phyloP scores from a whole-genome alignment of 1,284 basidiomycete genomes.

The Leucoagaricus sp. region DNA sequence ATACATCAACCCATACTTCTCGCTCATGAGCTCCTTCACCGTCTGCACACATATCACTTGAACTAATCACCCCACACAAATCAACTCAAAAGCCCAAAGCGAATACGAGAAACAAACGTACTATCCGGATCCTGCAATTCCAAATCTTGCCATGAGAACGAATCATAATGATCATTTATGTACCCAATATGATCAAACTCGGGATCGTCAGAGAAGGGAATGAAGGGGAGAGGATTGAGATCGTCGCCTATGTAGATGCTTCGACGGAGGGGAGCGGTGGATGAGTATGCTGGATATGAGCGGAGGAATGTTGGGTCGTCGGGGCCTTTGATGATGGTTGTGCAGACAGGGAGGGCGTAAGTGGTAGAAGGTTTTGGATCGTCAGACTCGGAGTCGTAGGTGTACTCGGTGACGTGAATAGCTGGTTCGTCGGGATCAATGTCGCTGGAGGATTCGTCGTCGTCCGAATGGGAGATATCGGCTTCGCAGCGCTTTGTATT shows the following conservation, averaged over 20 bases:
- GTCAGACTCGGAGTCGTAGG: too few species aligned
- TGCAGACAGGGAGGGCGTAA: neutral
- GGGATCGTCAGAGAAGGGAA: slow-evolving; percentile 60
- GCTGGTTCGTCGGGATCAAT: too few species aligned
- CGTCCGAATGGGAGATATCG: neutral
- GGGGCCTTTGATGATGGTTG: neutral
- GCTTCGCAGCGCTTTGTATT: neutral
- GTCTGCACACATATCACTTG: slow-evolving; percentile 49
- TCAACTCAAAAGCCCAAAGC: neutral
- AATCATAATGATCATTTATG: slow-evolving; percentile 37
- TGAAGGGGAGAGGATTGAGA: slow-evolving; percentile 50
- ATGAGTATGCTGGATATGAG: slow-evolving; percentile 48
- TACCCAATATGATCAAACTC: slow-evolving; percentile 44
- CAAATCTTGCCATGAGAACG: slow-evolving; percentile 47
- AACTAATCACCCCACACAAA: slow-evolving; percentile 32
- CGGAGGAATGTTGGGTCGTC: neutral
- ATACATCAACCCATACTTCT: slow-evolving; percentile 21
- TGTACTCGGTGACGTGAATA: too few species aligned
- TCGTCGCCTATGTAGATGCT: slow-evolving; percentile 60
- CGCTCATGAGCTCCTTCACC: slow-evolving; percentile 36
- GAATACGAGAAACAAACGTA: slow-evolving; percentile 29
- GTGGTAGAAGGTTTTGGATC: neutral
- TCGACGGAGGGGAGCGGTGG: slow-evolving; percentile 46
- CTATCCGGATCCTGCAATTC: slow-evolving; percentile 46
- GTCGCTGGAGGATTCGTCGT: neutral